Percentiles rank a stretch among this genome's conserved stretches.
These are phyloP conservation scores for Penicillium chermesinum DNA, from an alignment of 495 filamentous ascomycete genomes.

Conservation along the genomic window DNA sequence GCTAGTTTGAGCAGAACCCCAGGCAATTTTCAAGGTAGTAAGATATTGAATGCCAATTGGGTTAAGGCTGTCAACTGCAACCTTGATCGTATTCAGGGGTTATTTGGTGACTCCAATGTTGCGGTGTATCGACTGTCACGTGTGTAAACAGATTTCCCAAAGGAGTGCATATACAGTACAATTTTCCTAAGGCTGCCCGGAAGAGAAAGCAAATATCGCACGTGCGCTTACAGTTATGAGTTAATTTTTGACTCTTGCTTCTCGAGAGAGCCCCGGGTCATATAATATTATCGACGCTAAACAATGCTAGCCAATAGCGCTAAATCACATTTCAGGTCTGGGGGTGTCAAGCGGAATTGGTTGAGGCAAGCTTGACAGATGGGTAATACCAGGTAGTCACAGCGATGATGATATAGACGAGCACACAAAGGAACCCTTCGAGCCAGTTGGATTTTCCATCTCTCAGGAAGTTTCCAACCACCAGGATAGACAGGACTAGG, in stretches of 20 bases:
- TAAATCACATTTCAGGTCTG: neutral
- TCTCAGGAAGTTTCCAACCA: conserved; percentile 75
- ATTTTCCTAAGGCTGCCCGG: neutral
- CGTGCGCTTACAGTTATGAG: neutral
- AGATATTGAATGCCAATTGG: too few species aligned
- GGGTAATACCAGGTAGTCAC: conserved; percentile 51
- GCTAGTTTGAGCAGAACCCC: too few species aligned
- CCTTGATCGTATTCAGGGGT: neutral
- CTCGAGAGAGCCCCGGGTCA: too few species aligned
- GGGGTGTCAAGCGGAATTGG: conserved; percentile 16
- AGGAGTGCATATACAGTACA: neutral
- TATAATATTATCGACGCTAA: too few species aligned
- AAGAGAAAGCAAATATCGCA: too few species aligned
- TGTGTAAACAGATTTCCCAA: conserved; percentile 9
- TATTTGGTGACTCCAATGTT: neutral
- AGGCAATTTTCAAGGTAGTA: too few species aligned
- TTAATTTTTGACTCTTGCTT: neutral
- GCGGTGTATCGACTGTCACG: conserved; percentile 6
- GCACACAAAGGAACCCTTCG: conserved; percentile 70
- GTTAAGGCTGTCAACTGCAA: neutral
- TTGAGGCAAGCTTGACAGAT: conserved; percentile 20
- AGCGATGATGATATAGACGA: conserved; percentile 52
- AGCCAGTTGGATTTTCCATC: conserved; percentile 79
- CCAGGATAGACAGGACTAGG: conserved; percentile 80
- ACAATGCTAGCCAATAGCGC: neutral